phyloP scores from a whole-genome alignment of 768 basidiomycete genomes.

The Trametopsis cervina region DNA sequence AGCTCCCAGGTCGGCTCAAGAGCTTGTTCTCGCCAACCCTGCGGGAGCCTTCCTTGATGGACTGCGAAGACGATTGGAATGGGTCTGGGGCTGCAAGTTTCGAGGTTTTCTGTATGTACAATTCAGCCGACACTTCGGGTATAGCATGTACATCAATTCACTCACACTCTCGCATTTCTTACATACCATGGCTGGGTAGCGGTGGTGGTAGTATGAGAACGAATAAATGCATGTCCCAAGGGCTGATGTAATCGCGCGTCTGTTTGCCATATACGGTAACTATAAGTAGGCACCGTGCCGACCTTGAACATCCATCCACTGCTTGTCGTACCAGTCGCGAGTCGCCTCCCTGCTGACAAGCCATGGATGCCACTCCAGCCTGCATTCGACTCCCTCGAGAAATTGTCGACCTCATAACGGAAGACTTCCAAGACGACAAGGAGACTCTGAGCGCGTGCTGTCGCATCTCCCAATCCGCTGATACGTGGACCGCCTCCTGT shows the following conservation, averaged over 20 bases:
- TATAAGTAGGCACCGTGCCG: too few species aligned
- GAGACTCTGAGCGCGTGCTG: too few species aligned
- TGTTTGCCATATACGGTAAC: too few species aligned
- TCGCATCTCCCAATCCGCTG: too few species aligned
- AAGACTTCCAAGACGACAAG: too few species aligned
- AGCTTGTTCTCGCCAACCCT: conserved; percentile 80
- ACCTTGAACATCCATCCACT: too few species aligned
- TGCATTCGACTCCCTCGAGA: too few species aligned
- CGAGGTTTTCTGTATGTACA: conserved; percentile 66
- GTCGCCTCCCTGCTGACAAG: too few species aligned
- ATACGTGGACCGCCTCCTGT: too few species aligned
- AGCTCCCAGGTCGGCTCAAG: conserved; percentile 57
- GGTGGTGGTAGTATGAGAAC: conserved; percentile 2
- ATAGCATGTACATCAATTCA: background rate
- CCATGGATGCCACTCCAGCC: too few species aligned
- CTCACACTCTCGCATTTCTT: conserved; percentile 76
- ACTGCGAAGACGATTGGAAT: conserved; percentile 63
- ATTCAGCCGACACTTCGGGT: conserved; percentile 15
- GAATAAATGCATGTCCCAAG: background rate
- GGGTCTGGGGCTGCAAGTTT: conserved; percentile 89
- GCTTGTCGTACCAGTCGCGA: too few species aligned
- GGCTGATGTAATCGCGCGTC: conserved; percentile 5
- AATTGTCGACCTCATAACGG: too few species aligned
- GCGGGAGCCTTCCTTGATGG: conserved; percentile 75
- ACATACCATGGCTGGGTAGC: conserved; percentile 60